A percentile compares a stretch with the other conserved stretches of the same genome.
Evolutionary conservation across 1,284 basidiomycete genomes (phyloP).

Genomic region (Ustilago cynodontis): DNA sequence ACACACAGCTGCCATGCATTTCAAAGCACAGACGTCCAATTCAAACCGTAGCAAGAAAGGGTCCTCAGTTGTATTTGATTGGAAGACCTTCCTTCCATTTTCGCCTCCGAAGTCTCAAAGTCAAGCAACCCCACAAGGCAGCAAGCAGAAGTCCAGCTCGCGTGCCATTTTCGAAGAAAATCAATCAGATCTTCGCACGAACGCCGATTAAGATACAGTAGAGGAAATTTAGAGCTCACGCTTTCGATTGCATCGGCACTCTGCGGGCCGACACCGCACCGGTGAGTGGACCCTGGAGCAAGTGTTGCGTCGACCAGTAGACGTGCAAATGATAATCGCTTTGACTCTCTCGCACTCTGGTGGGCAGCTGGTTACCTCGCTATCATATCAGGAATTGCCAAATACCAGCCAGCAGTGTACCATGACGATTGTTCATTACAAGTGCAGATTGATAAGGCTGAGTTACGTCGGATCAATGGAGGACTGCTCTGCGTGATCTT

Average conservation of each 20-base stretch:
- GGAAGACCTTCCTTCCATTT: neutral
- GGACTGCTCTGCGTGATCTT: conserved; percentile 14
- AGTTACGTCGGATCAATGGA: no score
- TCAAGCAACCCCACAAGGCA: neutral
- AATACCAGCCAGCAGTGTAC: neutral
- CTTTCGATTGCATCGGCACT: neutral
- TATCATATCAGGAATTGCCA: no score
- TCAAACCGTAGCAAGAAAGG: neutral
- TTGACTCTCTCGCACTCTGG: no score
- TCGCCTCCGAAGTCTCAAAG: neutral
- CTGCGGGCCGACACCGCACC: neutral
- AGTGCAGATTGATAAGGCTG: neutral
- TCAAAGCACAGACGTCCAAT: neutral
- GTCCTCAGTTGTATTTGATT: neutral
- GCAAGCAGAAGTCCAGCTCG: neutral
- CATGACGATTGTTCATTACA: conserved; percentile 5
- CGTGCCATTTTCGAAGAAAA: neutral
- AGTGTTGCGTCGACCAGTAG: no score
- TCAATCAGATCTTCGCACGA: neutral
- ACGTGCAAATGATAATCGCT: no score
- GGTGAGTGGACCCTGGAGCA: neutral
- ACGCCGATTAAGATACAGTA: neutral
- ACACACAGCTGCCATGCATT: neutral
- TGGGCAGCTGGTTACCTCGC: no score
- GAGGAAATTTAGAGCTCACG: no score